phyloP scores from a whole-genome alignment of 495 filamentous ascomycete genomes.

The Hyaloscypha bicolor region DNA sequence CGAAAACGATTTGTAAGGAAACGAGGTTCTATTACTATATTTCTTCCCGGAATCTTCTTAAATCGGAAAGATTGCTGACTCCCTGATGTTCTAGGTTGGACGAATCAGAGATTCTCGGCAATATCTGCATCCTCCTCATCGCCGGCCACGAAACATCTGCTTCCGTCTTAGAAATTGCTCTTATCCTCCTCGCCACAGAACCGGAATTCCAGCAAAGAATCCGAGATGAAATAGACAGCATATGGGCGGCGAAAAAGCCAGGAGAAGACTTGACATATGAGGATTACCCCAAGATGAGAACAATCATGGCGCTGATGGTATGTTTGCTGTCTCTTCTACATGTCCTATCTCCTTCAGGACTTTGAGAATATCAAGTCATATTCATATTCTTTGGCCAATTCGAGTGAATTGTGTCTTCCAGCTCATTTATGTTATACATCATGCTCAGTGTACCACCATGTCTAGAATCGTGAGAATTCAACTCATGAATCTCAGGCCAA shows the following conservation, averaged over 20 bases:
- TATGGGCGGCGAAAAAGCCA: conserved; percentile 33
- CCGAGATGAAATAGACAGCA: conserved; percentile 58
- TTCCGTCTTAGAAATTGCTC: conserved; percentile 60
- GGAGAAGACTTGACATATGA: conserved; percentile 37
- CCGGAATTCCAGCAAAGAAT: conserved; percentile 56
- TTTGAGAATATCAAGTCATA: too few species aligned
- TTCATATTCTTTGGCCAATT: too few species aligned
- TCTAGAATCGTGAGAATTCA: too few species aligned
- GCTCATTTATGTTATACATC: too few species aligned
- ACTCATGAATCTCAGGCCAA: too few species aligned
- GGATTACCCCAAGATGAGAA: conserved; percentile 30
- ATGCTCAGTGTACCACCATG: too few species aligned
- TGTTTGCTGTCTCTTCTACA: conserved; percentile 3
- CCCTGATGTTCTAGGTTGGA: background rate
- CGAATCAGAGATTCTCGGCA: conserved; percentile 61
- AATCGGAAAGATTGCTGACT: background rate
- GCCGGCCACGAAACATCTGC: conserved; percentile 74
- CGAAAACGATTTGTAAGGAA: background rate
- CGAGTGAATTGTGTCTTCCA: too few species aligned
- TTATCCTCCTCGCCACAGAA: conserved; percentile 58
- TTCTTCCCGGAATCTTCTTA: too few species aligned
- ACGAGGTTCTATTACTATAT: too few species aligned
- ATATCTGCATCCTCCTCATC: conserved; percentile 70
- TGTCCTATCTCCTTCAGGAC: background rate
- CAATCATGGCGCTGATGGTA: conserved; percentile 42